phyloP scores from a whole-genome alignment of 2,329 filamentous ascomycete species.

The Neurospora crassa region DNA sequence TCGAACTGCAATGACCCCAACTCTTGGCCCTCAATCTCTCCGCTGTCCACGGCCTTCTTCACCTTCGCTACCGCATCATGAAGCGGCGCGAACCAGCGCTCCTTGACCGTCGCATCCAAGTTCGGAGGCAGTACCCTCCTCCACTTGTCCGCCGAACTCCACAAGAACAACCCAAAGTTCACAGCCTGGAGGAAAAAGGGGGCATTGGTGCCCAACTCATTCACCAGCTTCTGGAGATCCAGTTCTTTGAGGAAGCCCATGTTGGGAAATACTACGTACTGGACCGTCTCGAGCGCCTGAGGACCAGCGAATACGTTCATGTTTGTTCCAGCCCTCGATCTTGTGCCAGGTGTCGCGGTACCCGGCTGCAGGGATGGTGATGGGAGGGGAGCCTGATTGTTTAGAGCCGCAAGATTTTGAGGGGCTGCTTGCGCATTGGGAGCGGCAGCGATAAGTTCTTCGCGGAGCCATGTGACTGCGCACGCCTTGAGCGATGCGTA shows the following conservation, averaged over 20 bases:
- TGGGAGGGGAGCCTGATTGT: background rate
- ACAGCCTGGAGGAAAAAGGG: constrained; percentile 49
- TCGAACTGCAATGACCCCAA: constrained; percentile 10
- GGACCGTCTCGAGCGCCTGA: constrained; percentile 48
- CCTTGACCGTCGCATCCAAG: constrained; percentile 47
- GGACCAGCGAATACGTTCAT: constrained; percentile 36
- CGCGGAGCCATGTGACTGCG: constrained; percentile 53
- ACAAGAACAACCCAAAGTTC: constrained; percentile 52
- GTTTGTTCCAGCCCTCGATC: constrained; percentile 21
- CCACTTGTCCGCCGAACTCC: constrained; percentile 31
- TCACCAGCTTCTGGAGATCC: constrained; percentile 32
- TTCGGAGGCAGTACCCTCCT: constrained; percentile 42
- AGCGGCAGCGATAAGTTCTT: constrained; percentile 44
- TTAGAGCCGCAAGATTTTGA: background rate
- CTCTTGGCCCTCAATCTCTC: constrained; percentile 2
- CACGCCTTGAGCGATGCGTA: constrained; percentile 53
- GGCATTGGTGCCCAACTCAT: constrained; percentile 42
- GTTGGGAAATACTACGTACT: constrained; percentile 52
- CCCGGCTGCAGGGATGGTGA: background rate
- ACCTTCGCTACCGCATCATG: constrained; percentile 28
- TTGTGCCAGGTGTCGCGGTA: constrained; percentile 5
- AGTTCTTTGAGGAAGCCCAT: constrained; percentile 36
- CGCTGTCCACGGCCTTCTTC: constrained; percentile 1
- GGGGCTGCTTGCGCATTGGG: background rate
- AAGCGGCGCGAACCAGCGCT: constrained; percentile 48